Evolutionary conservation across 495 filamentous ascomycete genomes (phyloP).

Genomic region (Evansstolkia leycettana): DNA sequence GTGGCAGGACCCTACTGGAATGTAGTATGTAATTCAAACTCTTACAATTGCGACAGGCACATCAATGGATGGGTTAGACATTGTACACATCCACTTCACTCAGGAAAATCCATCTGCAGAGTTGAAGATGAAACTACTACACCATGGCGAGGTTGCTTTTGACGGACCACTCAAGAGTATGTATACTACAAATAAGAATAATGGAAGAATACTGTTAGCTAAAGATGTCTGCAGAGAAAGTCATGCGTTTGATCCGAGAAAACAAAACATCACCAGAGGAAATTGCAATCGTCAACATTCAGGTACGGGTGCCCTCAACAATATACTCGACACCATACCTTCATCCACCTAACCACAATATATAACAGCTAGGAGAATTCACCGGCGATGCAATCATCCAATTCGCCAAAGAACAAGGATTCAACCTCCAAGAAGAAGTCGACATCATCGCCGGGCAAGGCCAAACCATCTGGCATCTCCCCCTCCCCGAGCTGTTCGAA

Average conservation of each 20-base stretch:
- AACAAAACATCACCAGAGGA: slow-evolving; percentile 29
- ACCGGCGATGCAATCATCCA: slow-evolving; percentile 25
- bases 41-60: too few species aligned
- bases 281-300: slow-evolving; percentile 30
- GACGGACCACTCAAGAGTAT: too few species aligned
- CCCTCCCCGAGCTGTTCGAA: slow-evolving; percentile 13
- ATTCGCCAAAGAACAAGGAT: slow-evolving; percentile 11
- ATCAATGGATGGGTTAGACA: slow-evolving; percentile 25
- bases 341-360: too few species aligned
- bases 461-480: slow-evolving; percentile 15
- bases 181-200: too few species aligned
- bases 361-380: slow-evolving; percentile 27
- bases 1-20: too few species aligned
- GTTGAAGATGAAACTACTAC: slow-evolving; percentile 20
- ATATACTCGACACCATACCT: too few species aligned
- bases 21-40: too few species aligned
- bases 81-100: slow-evolving; percentile 26
- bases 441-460: slow-evolving; percentile 14
- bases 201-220: too few species aligned
- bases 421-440: slow-evolving; percentile 9
- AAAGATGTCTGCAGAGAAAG: slow-evolving; percentile 3
- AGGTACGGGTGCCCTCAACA: too few species aligned
- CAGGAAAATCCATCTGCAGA: slow-evolving; percentile 24
- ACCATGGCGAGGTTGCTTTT: slow-evolving; percentile 2
- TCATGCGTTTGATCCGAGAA: slow-evolving; percentile 29